Evolutionary conservation across 768 basidiomycete genomes (phyloP).

Genomic region (Royoungia palumana): DNA sequence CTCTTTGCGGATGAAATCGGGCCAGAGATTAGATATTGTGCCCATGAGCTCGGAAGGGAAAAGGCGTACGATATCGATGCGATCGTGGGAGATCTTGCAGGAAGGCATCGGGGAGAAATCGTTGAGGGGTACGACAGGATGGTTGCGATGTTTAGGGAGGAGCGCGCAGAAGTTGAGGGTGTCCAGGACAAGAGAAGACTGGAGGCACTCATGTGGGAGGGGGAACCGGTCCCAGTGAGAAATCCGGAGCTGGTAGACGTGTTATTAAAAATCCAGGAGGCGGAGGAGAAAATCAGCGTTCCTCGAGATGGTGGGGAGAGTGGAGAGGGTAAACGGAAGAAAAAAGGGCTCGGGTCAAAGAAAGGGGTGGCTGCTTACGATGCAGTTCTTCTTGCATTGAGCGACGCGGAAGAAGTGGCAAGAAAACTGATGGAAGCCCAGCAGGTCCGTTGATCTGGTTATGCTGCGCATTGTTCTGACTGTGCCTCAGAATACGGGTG

Average conservation of each 20-base stretch:
- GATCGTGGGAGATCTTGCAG: constrained; percentile 63
- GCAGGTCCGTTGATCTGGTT: constrained; percentile 47
- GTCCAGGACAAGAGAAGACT: constrained; percentile 52
- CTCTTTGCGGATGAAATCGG: constrained; percentile 84
- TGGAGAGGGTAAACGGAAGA: constrained; percentile 34
- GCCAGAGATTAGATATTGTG: constrained; percentile 89
- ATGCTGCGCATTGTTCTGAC: not conserved
- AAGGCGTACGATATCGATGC: constrained; percentile 81
- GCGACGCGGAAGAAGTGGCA: constrained; percentile 86
- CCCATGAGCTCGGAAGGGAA: constrained; percentile 77
- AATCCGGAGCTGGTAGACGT: constrained; percentile 91
- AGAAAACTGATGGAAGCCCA: constrained; percentile 80
- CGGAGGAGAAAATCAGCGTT: constrained; percentile 55
- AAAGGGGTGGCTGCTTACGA: constrained; percentile 85
- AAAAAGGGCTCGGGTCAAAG: constrained; percentile 50
- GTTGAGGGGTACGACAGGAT: constrained; percentile 62
- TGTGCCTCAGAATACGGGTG: constrained; percentile 40
- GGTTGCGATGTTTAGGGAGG: constrained; percentile 47
- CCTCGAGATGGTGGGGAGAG: constrained; percentile 24
- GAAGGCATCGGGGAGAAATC: constrained; percentile 52
- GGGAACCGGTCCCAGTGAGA: constrained; percentile 75
- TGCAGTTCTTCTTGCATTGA: constrained; percentile 75
- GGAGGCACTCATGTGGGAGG: constrained; percentile 71
- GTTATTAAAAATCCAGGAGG: constrained; percentile 77
- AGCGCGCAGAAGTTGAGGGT: constrained; percentile 35